Evolutionary conservation across 345 rosid genomes (phyloP).

Genomic region (Gossypium stocksii): DNA sequence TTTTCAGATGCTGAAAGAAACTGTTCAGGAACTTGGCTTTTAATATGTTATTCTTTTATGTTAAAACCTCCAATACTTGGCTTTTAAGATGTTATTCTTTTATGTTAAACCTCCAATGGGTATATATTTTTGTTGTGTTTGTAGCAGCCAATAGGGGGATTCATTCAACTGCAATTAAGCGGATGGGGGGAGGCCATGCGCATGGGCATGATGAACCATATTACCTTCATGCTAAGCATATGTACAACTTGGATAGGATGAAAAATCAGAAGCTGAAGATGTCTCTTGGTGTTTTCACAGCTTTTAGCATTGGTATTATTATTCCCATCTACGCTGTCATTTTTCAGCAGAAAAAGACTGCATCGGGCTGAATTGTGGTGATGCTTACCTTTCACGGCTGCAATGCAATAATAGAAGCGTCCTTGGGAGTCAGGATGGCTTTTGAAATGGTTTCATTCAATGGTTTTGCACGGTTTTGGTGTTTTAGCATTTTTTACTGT

Average conservation of each 20-base stretch:
- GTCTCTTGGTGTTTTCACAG: constrained; percentile 78
- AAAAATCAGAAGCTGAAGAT: constrained; percentile 71
- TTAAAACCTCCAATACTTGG: not conserved
- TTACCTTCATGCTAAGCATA: constrained; percentile 89
- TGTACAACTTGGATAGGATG: constrained; percentile 98
- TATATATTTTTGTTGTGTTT: constrained; percentile 5
- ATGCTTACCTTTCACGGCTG: not conserved
- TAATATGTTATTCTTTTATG: not conserved
- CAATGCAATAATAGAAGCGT: constrained; percentile 25
- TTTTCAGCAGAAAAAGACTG: constrained; percentile 93
- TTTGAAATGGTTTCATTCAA: constrained; percentile 7
- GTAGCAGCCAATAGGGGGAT: constrained; percentile 35
- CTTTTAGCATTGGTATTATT: constrained; percentile 78
- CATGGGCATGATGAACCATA: constrained; percentile 42
- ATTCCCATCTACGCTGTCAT: constrained; percentile 88
- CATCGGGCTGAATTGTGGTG: constrained; percentile 42
- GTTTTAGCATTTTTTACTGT: not conserved
- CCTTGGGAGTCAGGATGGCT: constrained; percentile 1
- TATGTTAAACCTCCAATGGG: not conserved
- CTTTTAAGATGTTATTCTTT: not conserved
- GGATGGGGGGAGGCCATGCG: constrained; percentile 28
- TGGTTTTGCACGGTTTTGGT: not conserved
- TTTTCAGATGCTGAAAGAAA: not conserved
- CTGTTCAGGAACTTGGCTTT: not conserved
- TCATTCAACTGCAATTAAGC: constrained; percentile 74